Percentiles rank a stretch among this genome's conserved stretches.
Evolutionary conservation across 2,329 filamentous ascomycete species (phyloP).

Genomic region (Penicillium sp.): DNA sequence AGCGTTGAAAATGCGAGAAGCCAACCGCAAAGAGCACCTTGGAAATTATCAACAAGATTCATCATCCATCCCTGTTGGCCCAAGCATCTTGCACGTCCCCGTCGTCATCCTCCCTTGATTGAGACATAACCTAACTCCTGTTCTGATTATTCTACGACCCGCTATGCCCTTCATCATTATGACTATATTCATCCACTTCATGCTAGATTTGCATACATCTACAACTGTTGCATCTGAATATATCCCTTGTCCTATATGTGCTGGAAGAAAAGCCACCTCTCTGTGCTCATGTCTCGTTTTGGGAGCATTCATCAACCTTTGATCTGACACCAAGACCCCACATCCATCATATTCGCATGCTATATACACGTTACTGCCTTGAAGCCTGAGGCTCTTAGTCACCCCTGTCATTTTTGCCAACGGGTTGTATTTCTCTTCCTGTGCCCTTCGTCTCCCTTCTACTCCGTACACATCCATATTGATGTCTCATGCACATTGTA

Average conservation of each 20-base stretch:
- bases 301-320: neutral
- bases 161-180: neutral
- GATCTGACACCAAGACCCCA: neutral
- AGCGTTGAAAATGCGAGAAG: conserved; percentile 19
- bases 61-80: conserved; percentile 4
- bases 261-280: conserved; percentile 1
- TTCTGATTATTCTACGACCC: neutral
- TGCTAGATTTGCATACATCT: conserved; percentile 1
- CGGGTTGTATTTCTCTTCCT: neutral
- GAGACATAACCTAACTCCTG: neutral
- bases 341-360: neutral
- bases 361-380: neutral
- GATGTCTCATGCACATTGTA: neutral
- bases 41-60: neutral
- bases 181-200: neutral
- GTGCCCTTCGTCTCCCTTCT: neutral
- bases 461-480: neutral
- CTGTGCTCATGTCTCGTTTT: neutral
- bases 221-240: neutral
- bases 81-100: conserved; percentile 22
- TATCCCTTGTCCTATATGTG: neutral
- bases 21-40: conserved; percentile 14
- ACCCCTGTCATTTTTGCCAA: neutral
- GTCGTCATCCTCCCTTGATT: conserved; percentile 18
- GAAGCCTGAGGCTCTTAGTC: neutral